Base-by-base conservation (phyloP, 495 filamentous ascomycete species). In the Cercophora samala region DNA sequence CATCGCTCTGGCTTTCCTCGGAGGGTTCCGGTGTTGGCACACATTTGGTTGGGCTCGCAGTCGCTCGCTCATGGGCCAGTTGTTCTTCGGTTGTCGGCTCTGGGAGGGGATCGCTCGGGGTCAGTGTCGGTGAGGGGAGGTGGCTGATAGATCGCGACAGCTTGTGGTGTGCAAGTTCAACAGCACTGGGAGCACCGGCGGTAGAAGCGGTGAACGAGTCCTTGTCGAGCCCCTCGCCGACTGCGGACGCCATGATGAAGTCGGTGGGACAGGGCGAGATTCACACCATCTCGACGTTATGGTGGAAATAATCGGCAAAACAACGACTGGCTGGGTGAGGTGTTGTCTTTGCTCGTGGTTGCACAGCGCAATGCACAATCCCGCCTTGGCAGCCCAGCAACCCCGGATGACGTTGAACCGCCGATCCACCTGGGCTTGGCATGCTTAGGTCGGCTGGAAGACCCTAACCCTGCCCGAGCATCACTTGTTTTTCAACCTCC, bases 1-100 rank as follows among this genome's bases (percentile, higher is more conserved):
- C 66, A 54, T 76, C 72, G 68, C 69, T 76, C 18, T 70, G 72
- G 69, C 75, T 74, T n/a, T 73, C 74, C 65, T 72, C 69, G n/a
- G 72, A 76, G 1, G 69, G 59, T 9, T 77, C 75, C 15, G 73
- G 73, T 4, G 69, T 76, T 19, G 74, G 74, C 5, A 75, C 69
- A 22, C 74, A 72, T 18, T 66, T 71, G 21, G 60, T 71, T 15
- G 73, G 62, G 21, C 42, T 73, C 1, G 74, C 64, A 2, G 65
- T 32, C 2, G 66, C 24, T n/a, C 37, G 70, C 3, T 71, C 67
- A 6, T 23, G 25, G 4, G 54, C 2, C 2, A 54, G 4, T 15
- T 61, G 62, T 5, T 24, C 8, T 24, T 66, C 64, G 23, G 62
- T 0, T 9, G 32, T 8, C 1, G 22, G 46, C 0, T 5, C 19